Percentiles rank a stretch among this genome's conserved stretches.
Conservation (phyloP, 148 eudicot species). For the Arbutus unedo region DNA sequence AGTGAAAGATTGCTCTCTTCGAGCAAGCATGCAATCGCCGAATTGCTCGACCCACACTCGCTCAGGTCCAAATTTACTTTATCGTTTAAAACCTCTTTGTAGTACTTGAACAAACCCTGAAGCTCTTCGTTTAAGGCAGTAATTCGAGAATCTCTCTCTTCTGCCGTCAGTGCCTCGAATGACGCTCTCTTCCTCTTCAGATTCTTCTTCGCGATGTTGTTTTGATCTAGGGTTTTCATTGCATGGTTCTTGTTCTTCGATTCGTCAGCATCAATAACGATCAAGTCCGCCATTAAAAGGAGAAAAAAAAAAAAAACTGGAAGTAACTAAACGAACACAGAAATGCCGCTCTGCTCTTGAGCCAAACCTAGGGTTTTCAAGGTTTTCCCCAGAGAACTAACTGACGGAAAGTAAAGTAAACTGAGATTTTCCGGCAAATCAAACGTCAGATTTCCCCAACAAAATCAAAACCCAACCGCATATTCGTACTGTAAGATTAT, state of each 20-base stretch:
- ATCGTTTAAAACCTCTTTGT: slow-evolving; percentile 36
- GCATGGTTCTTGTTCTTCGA: slow-evolving; percentile 5
- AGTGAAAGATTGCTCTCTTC: slow-evolving; percentile 69
- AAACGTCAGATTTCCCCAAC: background rate
- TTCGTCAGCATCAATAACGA: slow-evolving; percentile 24
- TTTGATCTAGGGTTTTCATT: background rate
- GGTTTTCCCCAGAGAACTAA: background rate
- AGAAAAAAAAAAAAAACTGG: background rate
- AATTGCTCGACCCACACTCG: slow-evolving; percentile 26
- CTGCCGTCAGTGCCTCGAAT: slow-evolving; percentile 14
- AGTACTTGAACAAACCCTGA: slow-evolving; percentile 46
- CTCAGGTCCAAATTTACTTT: slow-evolving; percentile 22
- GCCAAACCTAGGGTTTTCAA: background rate
- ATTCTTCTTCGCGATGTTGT: slow-evolving; percentile 24
- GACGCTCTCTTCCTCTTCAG: slow-evolving; percentile 51
- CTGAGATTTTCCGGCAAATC: slow-evolving; percentile 1
- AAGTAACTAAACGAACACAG: background rate
- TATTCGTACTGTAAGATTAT: background rate
- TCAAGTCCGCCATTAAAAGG: slow-evolving; percentile 37
- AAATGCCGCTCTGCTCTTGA: background rate
- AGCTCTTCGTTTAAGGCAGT: slow-evolving; percentile 40
- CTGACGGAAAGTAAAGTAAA: background rate
- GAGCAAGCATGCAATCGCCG: slow-evolving; percentile 58
- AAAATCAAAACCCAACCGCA: background rate
- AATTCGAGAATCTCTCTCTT: slow-evolving; percentile 48